These are phyloP conservation scores for Oryza meridionalis DNA, from an alignment of 176 grass and related monocot species.

Conservation along the genomic window DNA sequence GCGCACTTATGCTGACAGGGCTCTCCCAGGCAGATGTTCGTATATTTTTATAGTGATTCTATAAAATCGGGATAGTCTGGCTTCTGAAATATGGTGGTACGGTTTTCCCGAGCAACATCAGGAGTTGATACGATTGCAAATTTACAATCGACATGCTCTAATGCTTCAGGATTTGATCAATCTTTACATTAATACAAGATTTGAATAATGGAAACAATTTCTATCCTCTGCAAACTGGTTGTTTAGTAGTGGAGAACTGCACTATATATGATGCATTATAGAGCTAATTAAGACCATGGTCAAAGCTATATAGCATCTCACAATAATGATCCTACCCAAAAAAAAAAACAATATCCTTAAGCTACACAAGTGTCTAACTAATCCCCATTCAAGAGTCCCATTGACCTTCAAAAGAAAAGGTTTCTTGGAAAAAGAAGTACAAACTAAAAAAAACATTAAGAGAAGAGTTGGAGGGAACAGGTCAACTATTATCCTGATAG, in stretches of 20 bases:
- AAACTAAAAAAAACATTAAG: background rate
- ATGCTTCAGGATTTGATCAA: no score
- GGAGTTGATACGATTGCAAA: no score
- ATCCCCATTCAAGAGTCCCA: constrained; percentile 9
- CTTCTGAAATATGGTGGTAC: no score
- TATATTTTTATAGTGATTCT: no score
- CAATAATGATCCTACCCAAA: background rate
- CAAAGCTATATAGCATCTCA: background rate
- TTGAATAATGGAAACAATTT: background rate
- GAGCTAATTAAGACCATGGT: background rate
- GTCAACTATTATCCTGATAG: constrained; percentile 47
- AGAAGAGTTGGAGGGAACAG: constrained; percentile 11
- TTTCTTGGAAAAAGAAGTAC: background rate
- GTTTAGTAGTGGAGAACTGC: background rate
- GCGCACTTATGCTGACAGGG: no score
- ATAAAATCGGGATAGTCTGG: no score
- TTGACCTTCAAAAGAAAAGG: constrained; percentile 12
- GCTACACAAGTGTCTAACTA: background rate
- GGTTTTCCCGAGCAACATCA: no score
- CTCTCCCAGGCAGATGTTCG: no score
- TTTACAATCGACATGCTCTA: no score
- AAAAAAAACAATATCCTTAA: background rate
- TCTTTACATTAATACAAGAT: background rate
- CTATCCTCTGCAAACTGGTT: background rate
- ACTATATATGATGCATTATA: background rate